Percentiles rank a stretch among this genome's conserved stretches.
Evolutionary conservation across 2,329 filamentous ascomycete genomes (phyloP).

Genomic region (Colletotrichum sp.): DNA sequence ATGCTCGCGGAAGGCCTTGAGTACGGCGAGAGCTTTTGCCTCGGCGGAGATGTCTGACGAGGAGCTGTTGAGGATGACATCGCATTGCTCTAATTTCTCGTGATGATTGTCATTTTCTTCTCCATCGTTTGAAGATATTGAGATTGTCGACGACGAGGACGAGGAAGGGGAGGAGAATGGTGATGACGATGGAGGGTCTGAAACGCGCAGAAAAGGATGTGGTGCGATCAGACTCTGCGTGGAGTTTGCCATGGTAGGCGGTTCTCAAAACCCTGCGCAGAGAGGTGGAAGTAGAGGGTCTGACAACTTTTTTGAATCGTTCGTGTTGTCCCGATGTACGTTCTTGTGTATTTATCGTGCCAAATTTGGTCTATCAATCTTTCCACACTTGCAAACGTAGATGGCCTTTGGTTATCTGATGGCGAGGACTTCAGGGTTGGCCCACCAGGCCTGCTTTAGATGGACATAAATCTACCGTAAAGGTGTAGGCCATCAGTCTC

Average conservation of each 20-base stretch:
- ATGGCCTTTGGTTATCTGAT: neutral
- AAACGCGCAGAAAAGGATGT: neutral
- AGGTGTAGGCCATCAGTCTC: neutral
- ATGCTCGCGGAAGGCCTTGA: neutral
- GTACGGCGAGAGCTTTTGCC: neutral
- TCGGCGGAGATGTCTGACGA: neutral
- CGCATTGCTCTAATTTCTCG: neutral
- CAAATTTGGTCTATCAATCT: too few relatives aligned
- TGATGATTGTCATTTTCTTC: neutral
- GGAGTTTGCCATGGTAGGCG: neutral
- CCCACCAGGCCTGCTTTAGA: neutral
- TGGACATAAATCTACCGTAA: neutral
- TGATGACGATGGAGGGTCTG: neutral
- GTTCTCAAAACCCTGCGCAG: neutral
- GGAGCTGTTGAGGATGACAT: neutral
- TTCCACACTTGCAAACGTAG: neutral
- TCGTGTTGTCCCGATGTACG: neutral
- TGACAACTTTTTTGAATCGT: too few relatives aligned
- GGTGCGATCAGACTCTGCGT: neutral
- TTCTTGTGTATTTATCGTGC: neutral
- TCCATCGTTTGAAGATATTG: neutral
- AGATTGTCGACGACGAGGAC: neutral
- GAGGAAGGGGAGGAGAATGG: neutral
- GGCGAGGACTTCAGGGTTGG: neutral
- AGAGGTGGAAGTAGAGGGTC: neutral